A percentile compares a stretch with the other conserved stretches of the same genome.
Evolutionary conservation across 495 filamentous ascomycete species (phyloP).

Genomic region (Penicillium arizonense): DNA sequence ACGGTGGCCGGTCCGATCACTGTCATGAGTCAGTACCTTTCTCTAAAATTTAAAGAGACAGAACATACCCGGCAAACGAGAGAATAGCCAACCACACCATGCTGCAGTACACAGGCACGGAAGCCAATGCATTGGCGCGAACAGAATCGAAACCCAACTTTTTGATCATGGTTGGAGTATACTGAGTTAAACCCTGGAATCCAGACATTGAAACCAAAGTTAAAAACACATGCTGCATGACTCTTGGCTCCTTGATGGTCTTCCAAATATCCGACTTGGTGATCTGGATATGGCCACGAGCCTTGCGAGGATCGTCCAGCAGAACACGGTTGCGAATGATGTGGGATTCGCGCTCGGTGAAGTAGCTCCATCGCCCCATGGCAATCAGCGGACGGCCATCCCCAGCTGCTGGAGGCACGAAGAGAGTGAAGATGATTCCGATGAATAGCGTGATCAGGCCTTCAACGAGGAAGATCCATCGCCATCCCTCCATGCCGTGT

Average conservation of each 20-base stretch:
- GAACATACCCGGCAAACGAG: constrained; percentile 37
- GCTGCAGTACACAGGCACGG: constrained; percentile 47
- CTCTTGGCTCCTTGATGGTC: constrained; percentile 36
- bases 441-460: constrained; percentile 53
- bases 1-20: constrained; percentile 44
- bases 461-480: constrained; percentile 63
- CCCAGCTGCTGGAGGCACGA: constrained; percentile 44
- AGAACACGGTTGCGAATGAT: constrained; percentile 43
- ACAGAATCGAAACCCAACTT: constrained; percentile 45
- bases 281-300: constrained; percentile 39
- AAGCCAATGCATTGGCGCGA: constrained; percentile 49
- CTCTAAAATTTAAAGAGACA: background rate
- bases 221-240: constrained; percentile 37
- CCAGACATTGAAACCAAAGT: constrained; percentile 50
- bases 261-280: constrained; percentile 39
- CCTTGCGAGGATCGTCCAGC: constrained; percentile 45
- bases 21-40: constrained; percentile 10
- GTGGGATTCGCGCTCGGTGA: constrained; percentile 40
- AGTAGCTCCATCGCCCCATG: constrained; percentile 41
- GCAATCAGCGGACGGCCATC: constrained; percentile 43
- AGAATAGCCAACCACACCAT: constrained; percentile 43
- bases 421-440: constrained; percentile 46
- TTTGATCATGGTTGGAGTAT: constrained; percentile 41
- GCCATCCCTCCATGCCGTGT: constrained; percentile 54
- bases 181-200: constrained; percentile 40